phyloP scores from a whole-genome alignment of 2,329 filamentous ascomycete species.

The Trichoderma guizhouense region DNA sequence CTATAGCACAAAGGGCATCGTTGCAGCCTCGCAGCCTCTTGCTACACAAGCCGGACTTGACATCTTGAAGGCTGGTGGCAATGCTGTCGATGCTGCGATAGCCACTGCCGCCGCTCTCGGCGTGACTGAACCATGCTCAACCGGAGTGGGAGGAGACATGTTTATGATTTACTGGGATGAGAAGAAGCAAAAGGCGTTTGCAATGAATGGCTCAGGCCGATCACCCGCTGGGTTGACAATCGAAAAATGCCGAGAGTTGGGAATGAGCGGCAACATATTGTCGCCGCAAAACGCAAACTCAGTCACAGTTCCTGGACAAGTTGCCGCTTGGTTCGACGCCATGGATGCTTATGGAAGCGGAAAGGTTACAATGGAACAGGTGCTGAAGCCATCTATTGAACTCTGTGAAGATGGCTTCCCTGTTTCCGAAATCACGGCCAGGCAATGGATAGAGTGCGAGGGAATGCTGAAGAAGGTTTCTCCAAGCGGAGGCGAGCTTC shows the following conservation, averaged over 20 bases:
- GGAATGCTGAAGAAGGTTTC: not conserved
- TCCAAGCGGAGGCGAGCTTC: not conserved
- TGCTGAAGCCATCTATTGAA: not conserved
- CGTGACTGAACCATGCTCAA: constrained; percentile 11
- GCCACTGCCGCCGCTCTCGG: constrained; percentile 12
- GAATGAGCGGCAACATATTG: not conserved
- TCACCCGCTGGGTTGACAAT: not conserved
- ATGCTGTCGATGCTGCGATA: constrained; percentile 14
- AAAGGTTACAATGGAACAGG: not conserved
- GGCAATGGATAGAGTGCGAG: constrained; percentile 14
- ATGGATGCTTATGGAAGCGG: not conserved
- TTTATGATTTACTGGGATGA: constrained; percentile 12
- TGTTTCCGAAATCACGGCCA: not conserved
- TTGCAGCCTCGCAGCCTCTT: constrained; percentile 6
- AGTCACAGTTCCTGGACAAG: constrained; percentile 7
- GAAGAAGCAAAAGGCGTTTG: not conserved
- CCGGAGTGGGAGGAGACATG: constrained; percentile 13
- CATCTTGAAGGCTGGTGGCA: constrained; percentile 12
- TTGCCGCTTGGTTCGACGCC: constrained; percentile 11
- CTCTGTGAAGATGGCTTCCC: constrained; percentile 13
- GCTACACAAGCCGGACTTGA: constrained; percentile 7
- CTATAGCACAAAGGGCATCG: constrained; percentile 12
- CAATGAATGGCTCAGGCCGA: constrained; percentile 9
- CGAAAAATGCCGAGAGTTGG: constrained; percentile 3
- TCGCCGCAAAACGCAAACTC: not conserved